Percentiles rank a stretch among this genome's conserved stretches.
Conservation (phyloP, 1,284 basidiomycete species). For the Ceraceosorus guamensis region DNA sequence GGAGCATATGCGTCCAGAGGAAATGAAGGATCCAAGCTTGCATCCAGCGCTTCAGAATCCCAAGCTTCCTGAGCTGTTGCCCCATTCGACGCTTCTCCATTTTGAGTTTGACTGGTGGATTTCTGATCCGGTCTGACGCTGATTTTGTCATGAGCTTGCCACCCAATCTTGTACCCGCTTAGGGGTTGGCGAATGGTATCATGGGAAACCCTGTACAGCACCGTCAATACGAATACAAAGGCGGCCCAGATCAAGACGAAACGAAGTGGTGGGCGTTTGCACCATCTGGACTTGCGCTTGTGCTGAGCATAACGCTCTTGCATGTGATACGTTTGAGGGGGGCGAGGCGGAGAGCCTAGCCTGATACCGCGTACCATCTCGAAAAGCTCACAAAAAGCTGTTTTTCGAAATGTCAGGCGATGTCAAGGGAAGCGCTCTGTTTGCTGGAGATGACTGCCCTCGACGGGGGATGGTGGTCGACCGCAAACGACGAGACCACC, state of each 20-base stretch:
- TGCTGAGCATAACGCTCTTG: not conserved
- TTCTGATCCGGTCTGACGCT: not conserved
- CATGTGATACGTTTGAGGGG: not conserved
- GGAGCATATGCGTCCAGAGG: conserved; percentile 36
- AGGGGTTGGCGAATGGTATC: not conserved
- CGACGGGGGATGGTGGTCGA: no score
- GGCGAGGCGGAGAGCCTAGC: not conserved
- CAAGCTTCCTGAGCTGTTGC: not conserved
- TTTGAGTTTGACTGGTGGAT: not conserved
- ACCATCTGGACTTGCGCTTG: not conserved
- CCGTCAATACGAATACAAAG: conserved; percentile 7
- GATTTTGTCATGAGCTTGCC: conserved; percentile 6
- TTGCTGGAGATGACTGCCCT: no score
- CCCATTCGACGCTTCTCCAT: not conserved
- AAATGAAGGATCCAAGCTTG: conserved; percentile 7
- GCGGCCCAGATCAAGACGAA: conserved; percentile 9
- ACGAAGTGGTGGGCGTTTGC: not conserved
- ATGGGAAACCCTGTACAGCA: conserved; percentile 1
- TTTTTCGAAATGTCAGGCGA: no score
- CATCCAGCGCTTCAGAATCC: not conserved
- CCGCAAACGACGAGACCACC: no score
- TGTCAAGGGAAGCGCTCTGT: no score
- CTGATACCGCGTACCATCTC: no score
- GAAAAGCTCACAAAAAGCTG: no score
- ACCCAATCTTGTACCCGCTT: not conserved